Conservation (phyloP, 768 basidiomycete species). For the Suillus placidus region DNA sequence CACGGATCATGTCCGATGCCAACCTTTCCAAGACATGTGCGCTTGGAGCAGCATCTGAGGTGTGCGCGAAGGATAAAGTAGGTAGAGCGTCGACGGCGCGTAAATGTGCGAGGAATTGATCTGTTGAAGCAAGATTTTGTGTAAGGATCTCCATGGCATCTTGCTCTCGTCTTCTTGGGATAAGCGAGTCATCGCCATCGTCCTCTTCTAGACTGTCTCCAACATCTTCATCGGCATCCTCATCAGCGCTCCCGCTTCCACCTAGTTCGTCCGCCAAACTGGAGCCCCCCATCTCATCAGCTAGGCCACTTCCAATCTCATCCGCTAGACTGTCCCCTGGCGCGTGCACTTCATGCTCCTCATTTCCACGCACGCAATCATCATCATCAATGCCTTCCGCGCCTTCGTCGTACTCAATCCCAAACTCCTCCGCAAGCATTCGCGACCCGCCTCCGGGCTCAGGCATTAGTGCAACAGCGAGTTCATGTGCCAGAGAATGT, state of each 20-base stretch:
- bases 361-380: constrained; percentile 31
- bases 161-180: constrained; percentile 30
- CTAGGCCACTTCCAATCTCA: constrained; percentile 25
- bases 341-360: constrained; percentile 29
- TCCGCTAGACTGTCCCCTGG: constrained; percentile 25
- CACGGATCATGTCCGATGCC: constrained; percentile 76
- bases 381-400: constrained; percentile 76
- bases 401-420: constrained; percentile 87
- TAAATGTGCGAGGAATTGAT: constrained; percentile 74
- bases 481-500: constrained; percentile 83
- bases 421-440: constrained; percentile 84
- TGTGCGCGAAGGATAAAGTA: constrained; percentile 36
- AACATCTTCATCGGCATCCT: constrained; percentile 15
- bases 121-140: constrained; percentile 74
- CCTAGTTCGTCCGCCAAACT: constrained; percentile 45
- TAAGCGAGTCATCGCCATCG: constrained; percentile 28
- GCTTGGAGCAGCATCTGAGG: constrained; percentile 20
- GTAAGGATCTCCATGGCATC: constrained; percentile 78
- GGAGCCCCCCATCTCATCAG: constrained; percentile 27
- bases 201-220: constrained; percentile 28
- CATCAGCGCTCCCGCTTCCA: constrained; percentile 16
- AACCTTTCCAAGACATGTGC: constrained; percentile 59
- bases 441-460: constrained; percentile 75
- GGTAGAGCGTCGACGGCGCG: constrained; percentile 66
- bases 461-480: constrained; percentile 85